phyloP scores from a whole-genome alignment of 73 alveolate genomes.

The Symbiodinium pilosum region DNA sequence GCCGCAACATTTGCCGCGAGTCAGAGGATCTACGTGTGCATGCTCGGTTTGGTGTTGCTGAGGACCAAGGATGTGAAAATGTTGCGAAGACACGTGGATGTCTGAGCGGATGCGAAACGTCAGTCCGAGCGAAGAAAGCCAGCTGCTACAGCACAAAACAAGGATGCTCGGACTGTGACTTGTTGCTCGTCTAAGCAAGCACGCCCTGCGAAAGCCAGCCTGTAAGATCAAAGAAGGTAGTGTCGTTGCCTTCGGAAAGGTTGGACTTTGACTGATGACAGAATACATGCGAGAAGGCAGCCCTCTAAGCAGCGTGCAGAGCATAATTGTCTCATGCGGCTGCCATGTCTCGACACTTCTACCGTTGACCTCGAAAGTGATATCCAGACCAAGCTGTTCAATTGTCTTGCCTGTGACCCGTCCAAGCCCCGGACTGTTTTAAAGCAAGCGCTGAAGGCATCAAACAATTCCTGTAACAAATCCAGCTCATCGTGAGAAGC shows the following conservation, averaged over 20 bases:
- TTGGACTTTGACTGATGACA: neutral
- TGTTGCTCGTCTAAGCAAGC: too few relatives aligned
- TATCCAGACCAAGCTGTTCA: too few relatives aligned
- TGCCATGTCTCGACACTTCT: constrained; percentile 92
- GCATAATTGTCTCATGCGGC: constrained; percentile 94
- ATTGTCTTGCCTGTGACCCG: neutral
- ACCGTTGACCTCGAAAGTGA: constrained; percentile 46
- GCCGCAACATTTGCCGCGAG: neutral
- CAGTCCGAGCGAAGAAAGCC: too few relatives aligned
- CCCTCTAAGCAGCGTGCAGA: neutral
- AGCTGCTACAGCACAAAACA: too few relatives aligned
- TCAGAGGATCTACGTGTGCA: too few relatives aligned
- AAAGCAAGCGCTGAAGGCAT: constrained; percentile 93
- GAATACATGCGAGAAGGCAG: neutral
- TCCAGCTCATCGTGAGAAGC: neutral
- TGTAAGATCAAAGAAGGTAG: constrained; percentile 81
- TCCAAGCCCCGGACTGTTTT: constrained; percentile 38
- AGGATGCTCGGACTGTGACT: too few relatives aligned
- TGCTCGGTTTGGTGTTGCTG: too few relatives aligned
- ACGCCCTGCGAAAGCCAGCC: too few relatives aligned
- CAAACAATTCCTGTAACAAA: constrained; percentile 58
- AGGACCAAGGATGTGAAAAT: too few relatives aligned
- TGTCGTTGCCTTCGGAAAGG: constrained; percentile 32
- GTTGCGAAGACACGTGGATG: too few relatives aligned
- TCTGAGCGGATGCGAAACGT: too few relatives aligned